Conservation (phyloP, 305 asterid genomes). For the Caryopteris hybrid region DNA sequence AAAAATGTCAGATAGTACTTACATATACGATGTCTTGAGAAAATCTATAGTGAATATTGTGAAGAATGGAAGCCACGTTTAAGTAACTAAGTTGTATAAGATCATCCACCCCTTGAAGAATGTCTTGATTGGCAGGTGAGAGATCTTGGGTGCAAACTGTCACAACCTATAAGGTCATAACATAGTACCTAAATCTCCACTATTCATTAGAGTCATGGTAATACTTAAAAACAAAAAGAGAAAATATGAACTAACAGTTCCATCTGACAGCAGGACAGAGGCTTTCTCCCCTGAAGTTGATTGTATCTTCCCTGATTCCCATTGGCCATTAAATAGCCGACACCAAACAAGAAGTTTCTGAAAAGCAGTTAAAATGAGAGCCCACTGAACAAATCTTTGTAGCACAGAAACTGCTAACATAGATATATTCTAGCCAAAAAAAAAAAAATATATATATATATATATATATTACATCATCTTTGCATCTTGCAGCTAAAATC, state of each 20-base stretch:
- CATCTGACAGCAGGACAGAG: slow-evolving; percentile 53
- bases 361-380: slow-evolving; percentile 23
- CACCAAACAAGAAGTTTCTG: slow-evolving; percentile 90
- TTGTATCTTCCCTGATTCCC: slow-evolving; percentile 66
- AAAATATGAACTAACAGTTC: slow-evolving; percentile 54
- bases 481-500: background rate
- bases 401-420: background rate
- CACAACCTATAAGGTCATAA: slow-evolving; percentile 47
- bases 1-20: slow-evolving; percentile 32
- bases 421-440: slow-evolving; percentile 1
- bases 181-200: slow-evolving; percentile 16
- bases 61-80: slow-evolving; percentile 92
- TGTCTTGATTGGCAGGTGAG: slow-evolving; percentile 86
- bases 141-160: slow-evolving; percentile 55
- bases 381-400: background rate
- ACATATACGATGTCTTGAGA: slow-evolving; percentile 67
- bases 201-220: background rate
- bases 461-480: background rate
- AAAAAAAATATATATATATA: no score
- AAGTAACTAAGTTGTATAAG: slow-evolving; percentile 83
- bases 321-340: slow-evolving; percentile 41
- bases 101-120: slow-evolving; percentile 92
- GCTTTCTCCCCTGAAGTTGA: slow-evolving; percentile 68
- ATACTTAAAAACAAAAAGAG: background rate
- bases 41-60: slow-evolving; percentile 74